Evolutionary conservation across 495 filamentous ascomycete species (phyloP), one percentile per base, ranked within the genome.

Genomic region (Staphylotrichum longicolle): DNA sequence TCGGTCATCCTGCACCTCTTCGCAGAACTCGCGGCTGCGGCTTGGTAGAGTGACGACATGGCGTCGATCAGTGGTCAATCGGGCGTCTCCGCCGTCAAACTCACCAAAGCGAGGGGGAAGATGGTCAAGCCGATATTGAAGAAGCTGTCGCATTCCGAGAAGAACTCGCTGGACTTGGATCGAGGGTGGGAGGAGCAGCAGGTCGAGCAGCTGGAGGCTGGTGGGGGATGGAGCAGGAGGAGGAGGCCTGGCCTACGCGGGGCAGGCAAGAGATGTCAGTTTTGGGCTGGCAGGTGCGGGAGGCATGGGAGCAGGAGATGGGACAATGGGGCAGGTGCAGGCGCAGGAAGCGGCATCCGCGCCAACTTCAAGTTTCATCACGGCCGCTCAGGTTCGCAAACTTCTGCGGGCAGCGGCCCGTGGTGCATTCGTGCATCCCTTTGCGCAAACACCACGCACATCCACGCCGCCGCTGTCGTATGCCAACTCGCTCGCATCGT

Each of bases 371-470:
- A 68, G 60, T 76, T 75, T 47, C 76, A 79, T 56, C 82, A 84
- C 63, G 70, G 74, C 20, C 80, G 82, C 15, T 80, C 80, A 2
- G 78, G 79, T 8, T 82, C 80, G 63, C 79, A 79, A 44, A 75
- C 80, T 20, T 82, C 80, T 27, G 79, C 75, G 48, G 80, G 77
- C 41, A 77, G 75, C 56, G 70, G 66, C 64, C 40, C 68, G 67
- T 33, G 80, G 74, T 5, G 74, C 69, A 11, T 85, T 85, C 63
- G 74, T 82, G 20, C 82, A 85, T 66, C 81, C 82, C 14, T 85
- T 83, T 65, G 80, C 82, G 60, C 82, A 85, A 64, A 82, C 75
- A 0, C 82, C 82, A 44, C 77, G 78, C n/a, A 82, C 79, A 6
- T 79, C 80, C 15, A 85, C 81, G 58, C 82, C 82, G 42, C 82